Evolutionary conservation across 2,329 filamentous ascomycete genomes (phyloP).

Genomic region (Chaetomium sp.): DNA sequence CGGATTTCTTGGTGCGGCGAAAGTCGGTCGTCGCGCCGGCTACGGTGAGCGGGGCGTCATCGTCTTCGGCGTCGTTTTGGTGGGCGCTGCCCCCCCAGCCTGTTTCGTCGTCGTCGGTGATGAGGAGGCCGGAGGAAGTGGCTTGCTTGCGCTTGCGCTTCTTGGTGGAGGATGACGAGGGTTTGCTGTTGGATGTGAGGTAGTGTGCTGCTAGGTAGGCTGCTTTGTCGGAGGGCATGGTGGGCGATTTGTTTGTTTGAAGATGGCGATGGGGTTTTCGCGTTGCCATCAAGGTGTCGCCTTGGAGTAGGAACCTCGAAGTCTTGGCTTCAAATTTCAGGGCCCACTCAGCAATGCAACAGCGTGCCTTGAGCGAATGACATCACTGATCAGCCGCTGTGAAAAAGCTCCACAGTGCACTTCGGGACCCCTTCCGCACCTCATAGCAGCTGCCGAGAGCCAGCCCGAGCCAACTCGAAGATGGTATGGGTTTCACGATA

Average conservation of each 20-base stretch:
- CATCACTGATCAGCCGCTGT: conserved; percentile 4
- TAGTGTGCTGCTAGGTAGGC: conserved; percentile 92
- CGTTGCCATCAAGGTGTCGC: conserved; percentile 21
- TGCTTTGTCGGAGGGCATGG: conserved; percentile 66
- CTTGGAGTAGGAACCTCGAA: not conserved
- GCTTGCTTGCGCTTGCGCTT: conserved; percentile 65
- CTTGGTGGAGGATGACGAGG: conserved; percentile 49
- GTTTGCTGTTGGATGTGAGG: conserved; percentile 66
- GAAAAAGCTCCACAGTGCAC: too few species aligned
- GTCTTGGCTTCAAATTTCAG: conserved; percentile 20
- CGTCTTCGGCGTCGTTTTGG: conserved; percentile 53
- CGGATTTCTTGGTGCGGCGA: conserved; percentile 73
- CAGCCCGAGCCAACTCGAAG: too few species aligned
- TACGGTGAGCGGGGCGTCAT: conserved; percentile 53
- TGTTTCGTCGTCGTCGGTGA: conserved; percentile 65
- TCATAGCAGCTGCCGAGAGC: too few species aligned
- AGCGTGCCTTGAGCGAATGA: conserved; percentile 11
- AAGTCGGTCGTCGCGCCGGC: conserved; percentile 63
- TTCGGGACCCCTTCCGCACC: too few species aligned
- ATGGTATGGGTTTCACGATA: too few species aligned
- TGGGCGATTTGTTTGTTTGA: conserved; percentile 2
- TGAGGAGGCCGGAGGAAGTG: conserved; percentile 56
- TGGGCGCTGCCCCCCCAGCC: conserved; percentile 52
- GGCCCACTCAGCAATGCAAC: not conserved
- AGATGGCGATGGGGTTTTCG: not conserved